These are phyloP conservation scores for Aspergillus campestris DNA, from an alignment of 495 filamentous ascomycete genomes.

Conservation along the genomic window DNA sequence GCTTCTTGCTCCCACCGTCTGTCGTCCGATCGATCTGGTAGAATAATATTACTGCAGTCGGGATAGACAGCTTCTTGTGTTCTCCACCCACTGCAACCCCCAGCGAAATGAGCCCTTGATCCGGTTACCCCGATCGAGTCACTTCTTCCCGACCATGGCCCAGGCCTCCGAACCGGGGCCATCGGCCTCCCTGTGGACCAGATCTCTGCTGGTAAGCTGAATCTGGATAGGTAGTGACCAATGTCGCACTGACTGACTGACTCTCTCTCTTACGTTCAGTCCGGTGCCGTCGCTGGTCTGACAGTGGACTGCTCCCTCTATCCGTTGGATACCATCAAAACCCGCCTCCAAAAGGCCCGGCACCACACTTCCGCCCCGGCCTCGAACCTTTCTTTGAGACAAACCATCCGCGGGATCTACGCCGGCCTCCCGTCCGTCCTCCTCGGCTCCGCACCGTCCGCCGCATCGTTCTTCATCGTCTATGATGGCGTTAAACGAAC, in stretches of 20 bases:
- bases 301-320: constrained; percentile 87
- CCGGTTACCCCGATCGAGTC: background rate
- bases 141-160: constrained; percentile 17
- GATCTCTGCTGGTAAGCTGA: constrained; percentile 33
- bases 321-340: constrained; percentile 88
- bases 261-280: constrained; percentile 36
- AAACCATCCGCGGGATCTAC: constrained; percentile 63
- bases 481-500: constrained; percentile 75
- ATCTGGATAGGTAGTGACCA: too few relatives aligned
- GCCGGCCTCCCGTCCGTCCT: constrained; percentile 58
- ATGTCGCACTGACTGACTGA: background rate
- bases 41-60: background rate
- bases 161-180: constrained; percentile 25
- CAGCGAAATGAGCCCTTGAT: background rate
- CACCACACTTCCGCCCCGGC: constrained; percentile 61
- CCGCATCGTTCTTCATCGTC: constrained; percentile 95
- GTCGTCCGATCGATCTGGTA: background rate
- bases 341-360: constrained; percentile 77
- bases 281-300: constrained; percentile 75
- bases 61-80: background rate
- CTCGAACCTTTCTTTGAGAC: constrained; percentile 28
- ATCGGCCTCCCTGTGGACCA: constrained; percentile 37
- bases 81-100: background rate
- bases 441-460: constrained; percentile 83
- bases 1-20: background rate